A percentile compares a stretch with the other conserved stretches of the same genome.
Conservation (phyloP, 495 filamentous ascomycete genomes). For the Chaetomidium leptoderma region DNA sequence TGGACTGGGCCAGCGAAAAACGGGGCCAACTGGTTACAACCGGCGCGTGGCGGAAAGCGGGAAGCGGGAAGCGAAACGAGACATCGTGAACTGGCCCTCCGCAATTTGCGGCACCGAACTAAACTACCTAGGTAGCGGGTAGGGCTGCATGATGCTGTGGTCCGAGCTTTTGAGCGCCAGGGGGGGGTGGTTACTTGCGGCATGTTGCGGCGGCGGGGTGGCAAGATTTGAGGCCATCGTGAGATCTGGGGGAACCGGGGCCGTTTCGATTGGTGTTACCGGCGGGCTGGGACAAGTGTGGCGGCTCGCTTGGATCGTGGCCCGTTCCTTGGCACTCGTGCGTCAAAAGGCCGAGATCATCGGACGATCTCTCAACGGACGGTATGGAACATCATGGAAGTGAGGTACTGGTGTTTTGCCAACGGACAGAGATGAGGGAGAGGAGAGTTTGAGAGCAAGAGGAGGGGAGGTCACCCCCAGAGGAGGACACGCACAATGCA, state of each 20-base stretch:
- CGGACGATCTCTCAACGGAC: too few relatives aligned
- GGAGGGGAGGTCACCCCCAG: too few relatives aligned
- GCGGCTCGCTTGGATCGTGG: conserved; percentile 9
- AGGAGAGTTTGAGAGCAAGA: neutral
- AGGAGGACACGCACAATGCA: too few relatives aligned
- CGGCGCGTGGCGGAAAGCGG: neutral
- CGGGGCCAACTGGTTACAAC: neutral
- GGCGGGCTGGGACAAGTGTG: conserved; percentile 10
- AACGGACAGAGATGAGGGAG: neutral
- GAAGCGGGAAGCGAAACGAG: conserved; percentile 1
- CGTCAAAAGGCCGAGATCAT: neutral
- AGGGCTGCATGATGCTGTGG: conserved; percentile 14
- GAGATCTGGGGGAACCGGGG: conserved; percentile 18
- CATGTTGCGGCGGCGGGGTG: too few relatives aligned
- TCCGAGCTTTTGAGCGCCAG: conserved; percentile 13
- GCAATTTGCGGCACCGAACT: neutral
- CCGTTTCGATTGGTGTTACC: conserved; percentile 8
- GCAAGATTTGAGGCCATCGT: conserved; percentile 23
- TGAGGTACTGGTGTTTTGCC: too few relatives aligned
- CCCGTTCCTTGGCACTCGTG: neutral
- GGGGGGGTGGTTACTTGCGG: neutral
- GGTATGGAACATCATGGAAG: too few relatives aligned
- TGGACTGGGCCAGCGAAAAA: neutral
- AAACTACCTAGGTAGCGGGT: neutral
- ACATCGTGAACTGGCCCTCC: conserved; percentile 9